Evolutionary conservation across 2,329 filamentous ascomycete genomes (phyloP).

Genomic region (Pyricularia sp.): DNA sequence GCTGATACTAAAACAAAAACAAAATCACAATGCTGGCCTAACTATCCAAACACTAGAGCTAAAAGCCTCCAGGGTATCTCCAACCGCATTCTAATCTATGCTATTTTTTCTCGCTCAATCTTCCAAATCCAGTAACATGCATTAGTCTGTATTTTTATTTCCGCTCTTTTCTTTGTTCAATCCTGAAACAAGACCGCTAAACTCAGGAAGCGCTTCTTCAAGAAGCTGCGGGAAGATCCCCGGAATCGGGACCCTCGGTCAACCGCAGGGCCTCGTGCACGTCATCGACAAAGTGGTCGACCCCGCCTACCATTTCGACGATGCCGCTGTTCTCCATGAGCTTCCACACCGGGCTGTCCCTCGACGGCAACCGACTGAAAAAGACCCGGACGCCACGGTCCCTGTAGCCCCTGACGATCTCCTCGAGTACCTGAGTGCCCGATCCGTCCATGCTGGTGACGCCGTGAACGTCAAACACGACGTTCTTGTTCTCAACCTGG

Average conservation of each 20-base stretch:
- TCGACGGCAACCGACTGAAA: slow-evolving; percentile 51
- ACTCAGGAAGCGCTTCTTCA: background rate
- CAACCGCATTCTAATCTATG: background rate
- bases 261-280: slow-evolving; percentile 77
- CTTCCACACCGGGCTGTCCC: slow-evolving; percentile 51
- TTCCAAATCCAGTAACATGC: background rate
- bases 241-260: slow-evolving; percentile 45
- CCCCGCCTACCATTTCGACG: slow-evolving; percentile 70
- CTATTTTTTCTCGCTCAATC: background rate
- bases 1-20: background rate
- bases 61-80: background rate
- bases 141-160: background rate
- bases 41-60: background rate
- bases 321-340: slow-evolving; percentile 76
- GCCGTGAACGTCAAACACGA: slow-evolving; percentile 97
- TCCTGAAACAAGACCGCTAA: background rate
- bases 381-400: slow-evolving; percentile 68
- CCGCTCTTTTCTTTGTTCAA: background rate
- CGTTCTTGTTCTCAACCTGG: slow-evolving; percentile 76
- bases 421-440: slow-evolving; percentile 80
- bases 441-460: slow-evolving; percentile 91
- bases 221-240: background rate
- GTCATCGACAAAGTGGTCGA: slow-evolving; percentile 67
- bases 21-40: background rate
- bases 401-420: slow-evolving; percentile 79